Conservation (phyloP, 352 stramenopile species). For the Pythium grandisporangium region DNA sequence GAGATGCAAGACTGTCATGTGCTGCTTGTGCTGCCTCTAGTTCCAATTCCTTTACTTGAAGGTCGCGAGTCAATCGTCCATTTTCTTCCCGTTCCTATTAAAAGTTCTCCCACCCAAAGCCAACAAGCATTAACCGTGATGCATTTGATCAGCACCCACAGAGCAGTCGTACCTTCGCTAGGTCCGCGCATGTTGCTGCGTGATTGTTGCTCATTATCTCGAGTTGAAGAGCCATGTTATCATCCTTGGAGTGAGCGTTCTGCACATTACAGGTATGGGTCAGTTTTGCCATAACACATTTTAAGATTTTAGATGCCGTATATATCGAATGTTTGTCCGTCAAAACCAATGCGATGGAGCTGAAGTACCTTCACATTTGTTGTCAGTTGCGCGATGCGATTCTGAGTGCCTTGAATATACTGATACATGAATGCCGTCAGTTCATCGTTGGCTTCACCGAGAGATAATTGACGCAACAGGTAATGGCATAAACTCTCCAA, state of each 20-base stretch:
- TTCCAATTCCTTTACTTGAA: constrained; percentile 28
- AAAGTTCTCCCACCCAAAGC: neutral
- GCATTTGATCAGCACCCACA: neutral
- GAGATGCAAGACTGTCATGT: constrained; percentile 23
- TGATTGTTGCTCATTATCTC: constrained; percentile 10
- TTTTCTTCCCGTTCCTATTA: constrained; percentile 18
- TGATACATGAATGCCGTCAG: constrained; percentile 11
- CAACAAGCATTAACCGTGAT: neutral
- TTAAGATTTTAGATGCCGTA: too few species aligned
- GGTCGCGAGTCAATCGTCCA: constrained; percentile 10
- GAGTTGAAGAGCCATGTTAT: constrained; percentile 7
- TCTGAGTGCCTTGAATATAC: constrained; percentile 9
- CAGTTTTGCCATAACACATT: constrained; percentile 1
- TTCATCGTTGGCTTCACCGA: constrained; percentile 3
- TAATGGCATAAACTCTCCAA: constrained; percentile 5
- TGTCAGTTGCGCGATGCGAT: neutral
- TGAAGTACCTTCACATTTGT: neutral
- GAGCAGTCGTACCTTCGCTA: constrained; percentile 7
- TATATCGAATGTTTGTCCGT: too few species aligned
- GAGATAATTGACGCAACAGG: constrained; percentile 8
- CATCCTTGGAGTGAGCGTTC: constrained; percentile 9
- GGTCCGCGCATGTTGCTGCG: constrained; percentile 3
- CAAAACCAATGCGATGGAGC: too few species aligned
- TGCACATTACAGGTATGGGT: neutral
- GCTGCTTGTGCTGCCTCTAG: constrained; percentile 20